Conservation (phyloP, 2,329 filamentous ascomycete species). For the Colletotrichum scovillei region DNA sequence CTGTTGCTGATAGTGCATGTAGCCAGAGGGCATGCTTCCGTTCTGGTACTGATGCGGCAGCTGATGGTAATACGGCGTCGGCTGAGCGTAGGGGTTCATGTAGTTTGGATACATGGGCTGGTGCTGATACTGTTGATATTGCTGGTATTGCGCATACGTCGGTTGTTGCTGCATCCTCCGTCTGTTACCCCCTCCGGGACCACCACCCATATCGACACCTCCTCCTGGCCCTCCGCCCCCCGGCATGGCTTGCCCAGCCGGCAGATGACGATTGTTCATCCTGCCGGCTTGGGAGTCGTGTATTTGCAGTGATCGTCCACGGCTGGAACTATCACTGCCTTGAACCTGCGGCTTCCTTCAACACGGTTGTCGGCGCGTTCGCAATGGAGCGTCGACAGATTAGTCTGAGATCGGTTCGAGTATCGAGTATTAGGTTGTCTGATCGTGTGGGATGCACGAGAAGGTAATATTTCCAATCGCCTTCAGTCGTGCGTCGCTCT, state of each 20-base stretch:
- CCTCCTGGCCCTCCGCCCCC: constrained; percentile 47
- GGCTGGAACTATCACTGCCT: constrained; percentile 36
- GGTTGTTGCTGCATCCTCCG: constrained; percentile 52
- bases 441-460: constrained; percentile 17
- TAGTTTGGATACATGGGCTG: constrained; percentile 61
- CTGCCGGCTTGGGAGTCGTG: constrained; percentile 72
- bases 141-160: constrained; percentile 44
- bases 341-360: constrained; percentile 23
- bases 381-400: constrained; percentile 30
- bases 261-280: constrained; percentile 83
- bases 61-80: constrained; percentile 60
- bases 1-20: constrained; percentile 58
- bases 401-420: constrained; percentile 8
- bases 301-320: constrained; percentile 38
- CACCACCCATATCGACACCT: constrained; percentile 47
- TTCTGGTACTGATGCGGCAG: constrained; percentile 71
- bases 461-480: constrained; percentile 9
- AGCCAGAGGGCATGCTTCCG: constrained; percentile 57
- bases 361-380: constrained; percentile 24
- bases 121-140: constrained; percentile 39
- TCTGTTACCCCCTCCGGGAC: constrained; percentile 46
- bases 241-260: constrained; percentile 76
- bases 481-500: constrained; percentile 11
- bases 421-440: constrained; percentile 8
- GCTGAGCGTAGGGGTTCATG: constrained; percentile 60